phyloP scores from a whole-genome alignment of 805 yeast species.

The Tetrapisispora taiwanensis region DNA sequence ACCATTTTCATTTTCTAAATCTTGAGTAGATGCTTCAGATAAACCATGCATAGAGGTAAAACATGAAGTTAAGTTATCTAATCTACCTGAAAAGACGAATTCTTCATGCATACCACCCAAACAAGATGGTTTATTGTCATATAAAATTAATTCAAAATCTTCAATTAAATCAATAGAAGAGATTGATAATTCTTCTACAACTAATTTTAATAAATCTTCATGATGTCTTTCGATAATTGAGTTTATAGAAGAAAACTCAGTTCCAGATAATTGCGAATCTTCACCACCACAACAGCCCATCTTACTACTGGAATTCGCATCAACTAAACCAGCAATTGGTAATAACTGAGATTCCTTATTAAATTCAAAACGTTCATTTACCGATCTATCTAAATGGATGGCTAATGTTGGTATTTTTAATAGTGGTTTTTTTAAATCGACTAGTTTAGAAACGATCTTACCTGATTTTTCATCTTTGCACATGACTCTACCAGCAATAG shows the following conservation, averaged over 20 bases:
- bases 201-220: slow-evolving; percentile 51
- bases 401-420: slow-evolving; percentile 91
- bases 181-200: slow-evolving; percentile 57
- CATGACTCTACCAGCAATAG: slow-evolving; percentile 86
- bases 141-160: slow-evolving; percentile 81
- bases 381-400: slow-evolving; percentile 76
- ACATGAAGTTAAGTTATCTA: slow-evolving; percentile 85
- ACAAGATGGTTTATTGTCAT: slow-evolving; percentile 73
- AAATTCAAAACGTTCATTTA: slow-evolving; percentile 70
- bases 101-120: slow-evolving; percentile 88
- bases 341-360: slow-evolving; percentile 78
- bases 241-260: slow-evolving; percentile 39
- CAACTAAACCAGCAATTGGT: slow-evolving; percentile 70
- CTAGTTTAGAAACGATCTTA: slow-evolving; percentile 50
- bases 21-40: slow-evolving; percentile 38
- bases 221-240: slow-evolving; percentile 68
- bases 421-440: slow-evolving; percentile 74
- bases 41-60: slow-evolving; percentile 69
- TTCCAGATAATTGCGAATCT: slow-evolving; percentile 13
- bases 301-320: slow-evolving; percentile 11
- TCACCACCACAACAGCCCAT: slow-evolving; percentile 40
- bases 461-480: slow-evolving; percentile 41
- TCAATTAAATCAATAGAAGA: slow-evolving; percentile 47
- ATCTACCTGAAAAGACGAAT: slow-evolving; percentile 81
- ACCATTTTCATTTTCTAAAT: slow-evolving; percentile 40